These are phyloP conservation scores for Neopestalotiopsis rosae DNA, from an alignment of 2,329 filamentous ascomycete species.

Conservation along the genomic window DNA sequence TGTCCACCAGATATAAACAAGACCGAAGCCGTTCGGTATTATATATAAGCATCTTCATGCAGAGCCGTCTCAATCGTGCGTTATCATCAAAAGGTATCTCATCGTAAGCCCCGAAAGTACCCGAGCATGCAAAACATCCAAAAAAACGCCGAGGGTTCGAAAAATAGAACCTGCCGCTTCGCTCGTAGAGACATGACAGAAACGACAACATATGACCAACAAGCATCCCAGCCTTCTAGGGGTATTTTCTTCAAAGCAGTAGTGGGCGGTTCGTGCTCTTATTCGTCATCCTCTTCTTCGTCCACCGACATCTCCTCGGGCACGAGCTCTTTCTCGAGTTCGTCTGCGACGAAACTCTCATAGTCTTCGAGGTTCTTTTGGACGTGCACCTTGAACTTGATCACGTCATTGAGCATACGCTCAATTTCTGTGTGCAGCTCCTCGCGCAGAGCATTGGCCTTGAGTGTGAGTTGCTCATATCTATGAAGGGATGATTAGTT, in stretches of 20 bases:
- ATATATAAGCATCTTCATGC: not conserved
- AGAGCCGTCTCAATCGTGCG: not conserved
- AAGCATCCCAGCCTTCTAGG: not conserved
- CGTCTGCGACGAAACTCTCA: constrained; percentile 89
- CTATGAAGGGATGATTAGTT: constrained; percentile 45
- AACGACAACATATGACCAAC: not conserved
- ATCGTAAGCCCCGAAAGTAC: constrained; percentile 4
- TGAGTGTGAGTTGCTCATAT: constrained; percentile 90
- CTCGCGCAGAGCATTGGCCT: constrained; percentile 84
- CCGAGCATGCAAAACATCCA: not conserved
- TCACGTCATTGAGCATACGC: constrained; percentile 93
- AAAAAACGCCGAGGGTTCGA: not conserved
- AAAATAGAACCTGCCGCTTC: not conserved
- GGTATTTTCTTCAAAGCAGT: not conserved
- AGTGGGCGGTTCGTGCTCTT: not conserved
- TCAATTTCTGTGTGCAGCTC: constrained; percentile 98
- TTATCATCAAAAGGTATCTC: constrained; percentile 12
- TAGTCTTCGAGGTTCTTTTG: constrained; percentile 94
- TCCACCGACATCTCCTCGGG: constrained; percentile 54
- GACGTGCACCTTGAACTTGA: constrained; percentile 97
- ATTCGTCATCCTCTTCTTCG: constrained; percentile 14
- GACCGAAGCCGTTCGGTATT: not conserved
- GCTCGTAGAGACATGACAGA: not conserved
- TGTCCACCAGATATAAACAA: not conserved
- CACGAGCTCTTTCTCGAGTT: constrained; percentile 86